Base-by-base conservation (phyloP, 164 flowering plant genomes). In the Dillenia suffruticosa region DNA sequence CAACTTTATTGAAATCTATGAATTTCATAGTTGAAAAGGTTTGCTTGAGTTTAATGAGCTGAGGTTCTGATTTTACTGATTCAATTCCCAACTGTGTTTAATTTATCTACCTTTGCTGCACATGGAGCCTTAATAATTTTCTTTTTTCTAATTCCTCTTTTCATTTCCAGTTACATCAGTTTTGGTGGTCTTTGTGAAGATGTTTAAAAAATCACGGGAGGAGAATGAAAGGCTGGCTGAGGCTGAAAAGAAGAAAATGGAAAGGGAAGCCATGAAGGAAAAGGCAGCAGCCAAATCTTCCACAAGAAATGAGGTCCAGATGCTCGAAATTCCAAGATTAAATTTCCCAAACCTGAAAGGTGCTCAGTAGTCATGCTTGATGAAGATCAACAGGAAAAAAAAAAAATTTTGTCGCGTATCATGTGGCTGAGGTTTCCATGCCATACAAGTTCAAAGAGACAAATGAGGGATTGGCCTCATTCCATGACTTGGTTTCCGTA, bases 231-330 rank as follows among this genome's bases (percentile, higher is more conserved):
- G 79, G 66, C 85, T 60, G 67, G 96, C 90, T 56, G 97, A 95
- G 52, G 94, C 87, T 53, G 98, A 92, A 66, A 95, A 76, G 81
- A 92, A 83, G 80, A 90, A 81, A 72, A 14, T 85, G 62, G 97
- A 95, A 59, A 95, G 88, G 72, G 97, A 95, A 79, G 87, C 89
- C 59, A 69, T 79, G 74, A 90, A 87, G 76, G 96, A 92, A 45
- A 71, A 74, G 53, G 67, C 84, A 19, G 69, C 69, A 2, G 63
- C 74, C 55, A 81, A 72, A 67, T 56, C 72, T 64, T 69, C 85
- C 32, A 68, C 83, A 46, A 80, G 57, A 74, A 80, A 77, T 70
- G 82, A 79, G 72, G 55, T 54, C 48, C 44, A 59, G 79, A 71
- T 56, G 32, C 46, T 53, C 70, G 68, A n/a, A n/a, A 61, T 62